Evolutionary conservation across 2,329 filamentous ascomycete genomes (phyloP), one percentile per base, ranked within the genome.

Genomic region (Alternaria solani): DNA sequence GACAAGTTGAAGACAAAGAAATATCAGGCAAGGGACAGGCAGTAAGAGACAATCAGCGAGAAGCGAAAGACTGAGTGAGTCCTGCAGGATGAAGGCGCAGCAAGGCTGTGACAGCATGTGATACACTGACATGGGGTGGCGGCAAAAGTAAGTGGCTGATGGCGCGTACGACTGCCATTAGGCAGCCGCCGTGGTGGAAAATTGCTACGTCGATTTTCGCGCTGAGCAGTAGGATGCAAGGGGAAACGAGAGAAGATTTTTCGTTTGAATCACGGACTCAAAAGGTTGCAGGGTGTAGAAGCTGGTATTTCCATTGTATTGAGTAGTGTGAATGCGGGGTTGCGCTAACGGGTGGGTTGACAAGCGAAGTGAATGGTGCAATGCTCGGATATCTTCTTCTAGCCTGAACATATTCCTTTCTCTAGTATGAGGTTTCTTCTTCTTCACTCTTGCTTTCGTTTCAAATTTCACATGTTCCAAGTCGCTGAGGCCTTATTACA

Each of bases 81-180:
- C 4, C 8, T 30, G 28, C 28, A 30, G 8, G 28, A 30, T 30
- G 7, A 3, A 30, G 59, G 60, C 59, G 32, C 56, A 63, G 59
- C 54, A 54, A 58, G 63, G 51, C 57, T 60, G 53, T 20, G 39
- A 28, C 54, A 44, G n/a, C 12, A 34, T 48, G 46, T 48, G 28
- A 48, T 34, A 7, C 30, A 34, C 23, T 18, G 46, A 48, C 28
- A 48, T 36, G 46, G 46, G 46, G 28, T 36, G 32, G 9, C 48
- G 14, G 43, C 20, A 7, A 42, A 25, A 39, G 28, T 34, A 16
- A 55, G 25, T 47, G 46, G 38, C 55, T 38, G 30, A 23, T 12
- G n/a, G 38, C 42, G 28, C 41, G 34, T 52, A 53, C 28, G 42
- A 23, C 20, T 4, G 20, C 20, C 4, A 23, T 23, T 23, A 23